Base-by-base conservation (phyloP, 2,329 filamentous ascomycete genomes). In the Fusarium globosum region DNA sequence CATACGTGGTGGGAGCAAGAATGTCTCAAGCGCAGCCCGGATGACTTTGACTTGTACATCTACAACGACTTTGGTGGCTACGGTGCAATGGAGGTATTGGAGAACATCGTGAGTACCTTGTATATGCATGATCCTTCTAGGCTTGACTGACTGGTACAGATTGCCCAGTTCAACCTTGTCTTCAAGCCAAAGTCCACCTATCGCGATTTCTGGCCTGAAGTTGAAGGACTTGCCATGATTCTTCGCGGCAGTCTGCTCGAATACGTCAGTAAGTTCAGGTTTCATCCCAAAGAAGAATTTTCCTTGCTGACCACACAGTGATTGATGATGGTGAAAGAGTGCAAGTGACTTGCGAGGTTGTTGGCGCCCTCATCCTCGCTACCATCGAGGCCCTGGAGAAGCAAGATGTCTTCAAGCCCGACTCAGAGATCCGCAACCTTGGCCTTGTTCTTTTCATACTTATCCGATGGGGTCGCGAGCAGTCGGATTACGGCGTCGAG, bases 1-100 rank as follows among this genome's bases (percentile, higher is more conserved):
- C 4, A 14, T 1, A 42, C 12, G 14, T 79, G 75, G 75, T 79
- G 77, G 76, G 7, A 42, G 4, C 61, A 65, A 14, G 77, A 78
- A 35, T 51, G 62, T 21, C 28, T 60, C 41, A 77, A 78, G 45
- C 68, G 66, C 21, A 71, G 77, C 55, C 83, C 82, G 4, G 84
- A 86, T 53, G 68, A 67, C 42, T 86, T 86, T 46, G 23, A 23
- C 12, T 83, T 87, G 82, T 78, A 85, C 72, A 81, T 81, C 5
- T 85, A 80, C 74, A 86, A 86, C 58, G 82, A 86, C 67, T 82
- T 83, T 52, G 73, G 58, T 10, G 77, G 65, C 7, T 86, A 84
- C 49, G 85, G 85, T 3, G 58, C 77, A 13, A 46, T 86, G 1
- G 84, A 87, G 76, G 71, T 84, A 0, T 30, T 86, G 9, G 79